Evolutionary conservation across 192 early-diverging fungal genomes (phyloP).

Genomic region (Coemansia sp.): DNA sequence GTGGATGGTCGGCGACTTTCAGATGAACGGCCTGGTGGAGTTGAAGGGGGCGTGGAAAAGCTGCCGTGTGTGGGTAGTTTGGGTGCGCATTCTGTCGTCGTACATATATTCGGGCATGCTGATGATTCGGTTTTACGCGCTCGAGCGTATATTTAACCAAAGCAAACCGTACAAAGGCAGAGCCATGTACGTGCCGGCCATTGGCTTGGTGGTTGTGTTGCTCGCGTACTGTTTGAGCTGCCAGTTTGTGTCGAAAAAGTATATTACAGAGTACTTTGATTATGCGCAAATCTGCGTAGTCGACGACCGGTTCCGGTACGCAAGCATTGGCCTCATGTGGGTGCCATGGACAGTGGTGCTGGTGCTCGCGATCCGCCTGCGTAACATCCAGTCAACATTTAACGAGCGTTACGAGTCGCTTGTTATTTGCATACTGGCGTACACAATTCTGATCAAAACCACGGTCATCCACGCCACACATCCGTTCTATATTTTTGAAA

Average conservation of each 20-base stretch:
- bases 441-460: constrained; percentile 24
- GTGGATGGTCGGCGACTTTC: constrained; percentile 22
- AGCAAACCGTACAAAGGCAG: constrained; percentile 27
- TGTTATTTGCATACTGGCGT: constrained; percentile 12
- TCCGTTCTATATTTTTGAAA: constrained; percentile 23
- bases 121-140: constrained; percentile 20
- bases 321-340: constrained; percentile 32
- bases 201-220: neutral
- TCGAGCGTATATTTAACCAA: constrained; percentile 32
- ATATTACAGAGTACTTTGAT: constrained; percentile 11
- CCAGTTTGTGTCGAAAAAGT: constrained; percentile 16
- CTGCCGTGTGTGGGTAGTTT: constrained; percentile 32
- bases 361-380: constrained; percentile 9
- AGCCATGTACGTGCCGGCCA: constrained; percentile 15
- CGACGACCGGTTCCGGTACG: constrained; percentile 21
- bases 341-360: constrained; percentile 10
- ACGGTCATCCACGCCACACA: constrained; percentile 22
- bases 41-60: constrained; percentile 15
- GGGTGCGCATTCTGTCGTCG: constrained; percentile 26
- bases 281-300: constrained; percentile 21
- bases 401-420: constrained; percentile 7
- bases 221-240: constrained; percentile 22
- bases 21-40: constrained; percentile 21
- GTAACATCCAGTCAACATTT: constrained; percentile 21
- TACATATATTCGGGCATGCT: constrained; percentile 19